Percentiles rank a stretch among this genome's conserved stretches.
Evolutionary conservation across 768 basidiomycete species (phyloP).

Genomic region (Tylopilus intermedius): DNA sequence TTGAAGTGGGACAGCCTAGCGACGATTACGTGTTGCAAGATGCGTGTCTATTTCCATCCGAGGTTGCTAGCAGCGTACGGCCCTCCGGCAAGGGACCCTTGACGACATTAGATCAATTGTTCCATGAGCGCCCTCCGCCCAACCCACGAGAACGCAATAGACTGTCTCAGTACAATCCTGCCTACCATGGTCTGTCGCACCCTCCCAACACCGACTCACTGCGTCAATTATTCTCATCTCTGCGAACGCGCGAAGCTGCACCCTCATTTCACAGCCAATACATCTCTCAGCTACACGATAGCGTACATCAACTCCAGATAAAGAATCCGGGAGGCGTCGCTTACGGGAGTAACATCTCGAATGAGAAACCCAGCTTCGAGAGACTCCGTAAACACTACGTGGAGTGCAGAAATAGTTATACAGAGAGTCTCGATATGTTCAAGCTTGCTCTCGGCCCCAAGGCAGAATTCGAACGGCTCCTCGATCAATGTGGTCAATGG

Average conservation of each 20-base stretch:
- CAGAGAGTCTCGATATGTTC: neutral
- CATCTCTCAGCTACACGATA: neutral
- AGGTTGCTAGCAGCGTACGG: neutral
- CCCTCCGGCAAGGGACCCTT: too few species aligned
- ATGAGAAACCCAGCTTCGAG: constrained; percentile 11
- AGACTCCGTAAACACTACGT: neutral
- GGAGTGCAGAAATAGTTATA: neutral
- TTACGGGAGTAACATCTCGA: constrained; percentile 10
- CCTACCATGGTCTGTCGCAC: neutral
- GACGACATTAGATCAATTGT: neutral
- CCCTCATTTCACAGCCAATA: neutral
- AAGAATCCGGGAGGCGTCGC: too few species aligned
- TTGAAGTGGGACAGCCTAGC: too few species aligned
- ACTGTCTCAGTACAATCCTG: neutral
- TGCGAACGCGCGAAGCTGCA: neutral
- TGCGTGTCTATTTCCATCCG: neutral
- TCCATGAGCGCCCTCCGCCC: neutral
- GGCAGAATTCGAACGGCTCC: constrained; percentile 9
- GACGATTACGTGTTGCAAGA: neutral
- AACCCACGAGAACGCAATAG: neutral
- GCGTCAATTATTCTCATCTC: neutral
- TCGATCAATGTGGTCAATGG: constrained; percentile 30
- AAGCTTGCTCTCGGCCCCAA: constrained; percentile 7
- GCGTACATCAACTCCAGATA: neutral
- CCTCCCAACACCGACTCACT: neutral